These are phyloP conservation scores for Cordyceps militaris DNA, from an alignment of 2,329 filamentous ascomycete species.

Conservation along the genomic window DNA sequence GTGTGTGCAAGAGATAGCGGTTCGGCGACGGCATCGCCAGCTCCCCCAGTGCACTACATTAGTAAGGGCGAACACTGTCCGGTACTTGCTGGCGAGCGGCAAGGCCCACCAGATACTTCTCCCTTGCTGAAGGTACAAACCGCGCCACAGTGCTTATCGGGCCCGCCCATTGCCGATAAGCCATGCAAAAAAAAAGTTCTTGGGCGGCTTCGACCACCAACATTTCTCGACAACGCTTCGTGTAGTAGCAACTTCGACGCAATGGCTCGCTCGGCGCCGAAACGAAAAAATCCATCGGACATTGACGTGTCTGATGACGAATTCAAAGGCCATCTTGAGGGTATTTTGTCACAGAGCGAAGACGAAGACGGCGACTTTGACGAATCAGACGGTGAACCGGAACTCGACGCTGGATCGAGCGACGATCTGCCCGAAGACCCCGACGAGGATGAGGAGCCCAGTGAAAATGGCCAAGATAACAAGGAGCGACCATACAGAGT, in stretches of 20 bases:
- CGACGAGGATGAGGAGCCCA: conserved; percentile 25
- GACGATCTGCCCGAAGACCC: conserved; percentile 25
- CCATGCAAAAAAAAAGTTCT: conserved; percentile 10
- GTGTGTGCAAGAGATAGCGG: no score
- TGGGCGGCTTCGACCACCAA: not conserved
- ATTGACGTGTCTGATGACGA: conserved; percentile 57
- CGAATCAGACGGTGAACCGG: conserved; percentile 18
- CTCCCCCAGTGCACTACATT: no score
- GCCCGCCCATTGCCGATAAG: conserved; percentile 3
- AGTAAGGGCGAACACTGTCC: no score
- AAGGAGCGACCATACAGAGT: conserved; percentile 45
- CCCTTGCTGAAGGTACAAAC: no score
- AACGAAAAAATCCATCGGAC: conserved; percentile 56
- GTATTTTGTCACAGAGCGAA: conserved; percentile 47
- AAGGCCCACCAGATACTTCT: no score
- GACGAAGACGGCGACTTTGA: conserved; percentile 45
- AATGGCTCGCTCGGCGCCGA: conserved; percentile 31
- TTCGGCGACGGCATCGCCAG: no score
- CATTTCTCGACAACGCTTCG: not conserved
- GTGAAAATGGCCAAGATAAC: conserved; percentile 27
- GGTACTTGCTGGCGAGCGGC: no score
- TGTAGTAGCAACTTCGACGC: not conserved
- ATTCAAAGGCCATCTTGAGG: conserved; percentile 47
- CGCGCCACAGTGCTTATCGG: conserved; percentile 10
- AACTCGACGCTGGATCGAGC: conserved; percentile 32